Base-by-base conservation (phyloP, 805 yeast genomes). In the Hanseniaspora vineae region DNA sequence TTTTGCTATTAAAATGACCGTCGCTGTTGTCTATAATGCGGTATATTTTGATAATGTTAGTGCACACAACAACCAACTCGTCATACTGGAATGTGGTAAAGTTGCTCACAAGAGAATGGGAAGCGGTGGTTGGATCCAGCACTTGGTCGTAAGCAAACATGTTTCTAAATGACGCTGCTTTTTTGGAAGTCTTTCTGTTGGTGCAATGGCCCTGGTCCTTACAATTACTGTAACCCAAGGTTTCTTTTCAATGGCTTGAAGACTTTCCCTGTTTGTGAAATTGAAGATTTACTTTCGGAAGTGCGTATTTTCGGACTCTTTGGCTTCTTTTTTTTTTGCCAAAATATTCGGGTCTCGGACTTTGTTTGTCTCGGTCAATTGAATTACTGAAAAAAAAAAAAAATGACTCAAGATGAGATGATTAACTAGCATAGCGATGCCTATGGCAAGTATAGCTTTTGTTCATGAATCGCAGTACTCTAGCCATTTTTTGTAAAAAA, bases 131-230 rank as follows among this genome's bases (percentile, higher is more conserved):
- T 2, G 96, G 94, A 54, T 77, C 83, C 44, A 84, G 71, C 54
- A 87, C 71, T 60, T 84, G 87, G 53, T 81, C 78, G 62, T 83
- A 84, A 14, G 83, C 81, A 56, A 86, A 86, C 96, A 87, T 87
- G n/a, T 23, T 23, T 8, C 29, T 23, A 5, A 23, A 23, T 23
- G 29, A n/a, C n/a, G n/a, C n/a, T 31, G 33, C 33, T 10, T 12
- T 33, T 33, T 6, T 6, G 37, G 6, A n/a, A 33, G 15, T 33
- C 37, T 33, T 33, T 33, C 15, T 33, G 11, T 5, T 33, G 8
- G 6, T 23, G 29, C 29, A 23, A 23, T 23, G 29, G 8, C 8
- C 8, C 29, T 5, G 8, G 29, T 23, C 29, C 29, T 23, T 23
- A 23, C n/a, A n/a, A n/a, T n/a, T n/a, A n/a, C n/a, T 23, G 4